Percentiles rank a stretch among this genome's conserved stretches.
Evolutionary conservation across 2,329 filamentous ascomycete species (phyloP).

Genomic region (Decorospora gaudefroyi): DNA sequence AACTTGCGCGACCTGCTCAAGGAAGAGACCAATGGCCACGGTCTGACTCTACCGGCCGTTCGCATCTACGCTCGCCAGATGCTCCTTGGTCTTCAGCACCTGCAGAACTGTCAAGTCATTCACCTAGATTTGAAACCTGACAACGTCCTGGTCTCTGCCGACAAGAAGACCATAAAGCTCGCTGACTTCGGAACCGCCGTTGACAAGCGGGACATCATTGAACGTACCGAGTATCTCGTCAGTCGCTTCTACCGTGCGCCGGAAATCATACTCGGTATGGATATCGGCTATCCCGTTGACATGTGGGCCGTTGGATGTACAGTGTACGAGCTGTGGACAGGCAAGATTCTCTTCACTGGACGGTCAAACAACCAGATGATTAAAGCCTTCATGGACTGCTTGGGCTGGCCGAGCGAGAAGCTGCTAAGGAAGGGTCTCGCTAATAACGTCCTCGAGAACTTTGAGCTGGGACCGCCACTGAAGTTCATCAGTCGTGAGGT

Average conservation of each 20-base stretch:
- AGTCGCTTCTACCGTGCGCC: conserved; percentile 97
- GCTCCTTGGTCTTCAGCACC: conserved; percentile 82
- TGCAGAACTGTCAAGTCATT: conserved; percentile 90
- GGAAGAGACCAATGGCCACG: conserved; percentile 80
- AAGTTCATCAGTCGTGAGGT: conserved; percentile 82
- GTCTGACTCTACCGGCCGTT: conserved; percentile 86
- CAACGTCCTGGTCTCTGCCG: conserved; percentile 74
- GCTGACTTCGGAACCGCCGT: conserved; percentile 97
- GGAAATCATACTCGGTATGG: conserved; percentile 96
- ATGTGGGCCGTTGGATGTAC: conserved; percentile 99
- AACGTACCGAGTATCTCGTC: conserved; percentile 92
- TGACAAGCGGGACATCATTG: conserved; percentile 78
- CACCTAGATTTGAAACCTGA: conserved; percentile 97
- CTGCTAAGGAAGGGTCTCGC: conserved; percentile 73
- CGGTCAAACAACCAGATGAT: conserved; percentile 99
- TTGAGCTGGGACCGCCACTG: conserved; percentile 60
- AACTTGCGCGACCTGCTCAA: conserved; percentile 93
- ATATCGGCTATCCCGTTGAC: conserved; percentile 91
- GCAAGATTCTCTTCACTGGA: conserved; percentile 94
- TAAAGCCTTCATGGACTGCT: conserved; percentile 91
- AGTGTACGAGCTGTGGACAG: conserved; percentile 94
- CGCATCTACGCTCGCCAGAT: conserved; percentile 91
- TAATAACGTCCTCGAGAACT: conserved; percentile 75
- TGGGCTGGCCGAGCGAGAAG: conserved; percentile 89
- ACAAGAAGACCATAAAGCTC: conserved; percentile 78